These are phyloP conservation scores for Hypoxylon sp. DNA, from an alignment of 2,329 filamentous ascomycete genomes.

Conservation along the genomic window DNA sequence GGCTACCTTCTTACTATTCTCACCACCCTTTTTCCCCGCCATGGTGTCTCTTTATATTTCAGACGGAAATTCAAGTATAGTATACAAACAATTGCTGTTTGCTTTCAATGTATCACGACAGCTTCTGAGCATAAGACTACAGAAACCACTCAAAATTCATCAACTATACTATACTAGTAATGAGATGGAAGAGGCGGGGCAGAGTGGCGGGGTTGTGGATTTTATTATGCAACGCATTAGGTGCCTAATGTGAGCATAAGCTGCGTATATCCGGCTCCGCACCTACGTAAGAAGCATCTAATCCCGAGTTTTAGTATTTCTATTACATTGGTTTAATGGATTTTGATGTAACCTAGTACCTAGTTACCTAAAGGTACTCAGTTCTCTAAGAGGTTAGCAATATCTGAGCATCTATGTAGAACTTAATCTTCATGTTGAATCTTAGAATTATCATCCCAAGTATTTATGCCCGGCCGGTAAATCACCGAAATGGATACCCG, in stretches of 20 bases:
- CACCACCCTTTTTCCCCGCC: conserved; percentile 80
- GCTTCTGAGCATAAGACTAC: not conserved
- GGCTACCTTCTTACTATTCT: conserved; percentile 89
- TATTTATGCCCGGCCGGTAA: not conserved
- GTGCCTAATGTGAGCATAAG: conserved; percentile 5
- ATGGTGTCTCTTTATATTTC: conserved; percentile 61
- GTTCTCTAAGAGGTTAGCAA: not conserved
- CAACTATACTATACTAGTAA: conserved; percentile 1
- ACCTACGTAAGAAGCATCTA: not conserved
- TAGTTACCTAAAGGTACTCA: not conserved
- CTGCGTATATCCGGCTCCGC: not conserved
- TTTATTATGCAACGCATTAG: conserved; percentile 8
- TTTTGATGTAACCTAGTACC: not conserved
- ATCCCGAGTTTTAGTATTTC: not conserved
- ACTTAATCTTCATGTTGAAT: not conserved
- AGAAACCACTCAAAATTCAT: not conserved
- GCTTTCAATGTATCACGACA: conserved; percentile 4
- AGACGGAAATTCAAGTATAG: not conserved
- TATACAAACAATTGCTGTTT: not conserved
- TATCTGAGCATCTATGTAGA: too few relatives aligned
- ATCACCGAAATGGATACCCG: not conserved
- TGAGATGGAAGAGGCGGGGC: conserved; percentile 23
- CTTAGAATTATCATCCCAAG: not conserved
- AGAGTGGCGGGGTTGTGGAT: conserved; percentile 25
- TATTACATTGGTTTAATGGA: not conserved